phyloP scores from a whole-genome alignment of 306 rosid genomes.

The Vigna hirtella region DNA sequence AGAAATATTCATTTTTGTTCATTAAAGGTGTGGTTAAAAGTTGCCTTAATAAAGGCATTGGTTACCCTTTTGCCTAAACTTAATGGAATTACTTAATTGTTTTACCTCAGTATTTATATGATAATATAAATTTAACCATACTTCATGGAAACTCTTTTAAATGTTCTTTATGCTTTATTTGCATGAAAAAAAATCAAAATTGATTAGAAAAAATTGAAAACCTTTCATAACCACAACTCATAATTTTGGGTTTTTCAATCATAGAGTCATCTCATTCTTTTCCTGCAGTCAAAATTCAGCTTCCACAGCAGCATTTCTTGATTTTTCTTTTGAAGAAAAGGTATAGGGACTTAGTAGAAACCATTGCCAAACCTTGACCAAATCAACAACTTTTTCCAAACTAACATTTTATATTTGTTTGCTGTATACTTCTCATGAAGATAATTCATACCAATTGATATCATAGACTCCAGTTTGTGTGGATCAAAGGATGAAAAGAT shows the following conservation, averaged over 20 bases:
- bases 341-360: background rate
- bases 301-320: background rate
- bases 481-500: slow-evolving; percentile 7
- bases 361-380: background rate
- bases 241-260: background rate
- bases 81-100: too few species aligned
- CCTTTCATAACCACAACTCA: background rate
- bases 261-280: background rate
- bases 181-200: too few species aligned
- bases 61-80: too few species aligned
- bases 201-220: background rate
- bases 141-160: too few species aligned
- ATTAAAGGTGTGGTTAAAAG: too few species aligned
- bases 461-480: slow-evolving; percentile 10
- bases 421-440: background rate
- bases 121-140: too few species aligned
- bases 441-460: background rate
- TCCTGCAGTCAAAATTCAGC: background rate
- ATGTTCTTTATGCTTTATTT: too few species aligned
- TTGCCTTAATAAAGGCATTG: too few species aligned
- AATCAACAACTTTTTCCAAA: slow-evolving; percentile 5
- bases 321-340: background rate
- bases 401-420: background rate
- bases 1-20: too few species aligned
- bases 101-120: too few species aligned